Conservation (phyloP, 2,329 filamentous ascomycete genomes). For the Colletotrichum australisinense region DNA sequence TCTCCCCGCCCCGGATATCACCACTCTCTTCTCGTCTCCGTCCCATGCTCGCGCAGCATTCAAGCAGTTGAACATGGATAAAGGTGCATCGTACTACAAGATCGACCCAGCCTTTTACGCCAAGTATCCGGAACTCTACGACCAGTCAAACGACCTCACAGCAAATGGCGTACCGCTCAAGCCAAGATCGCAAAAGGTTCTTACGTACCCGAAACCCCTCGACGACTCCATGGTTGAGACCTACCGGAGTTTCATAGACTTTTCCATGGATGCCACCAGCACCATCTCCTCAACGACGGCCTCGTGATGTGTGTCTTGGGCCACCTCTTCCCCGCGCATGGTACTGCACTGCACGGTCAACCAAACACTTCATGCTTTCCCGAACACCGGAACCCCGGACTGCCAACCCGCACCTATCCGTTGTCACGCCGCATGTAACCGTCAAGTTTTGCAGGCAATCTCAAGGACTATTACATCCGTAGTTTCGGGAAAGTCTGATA, state of each 20-base stretch:
- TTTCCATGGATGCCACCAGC: slow-evolving; percentile 42
- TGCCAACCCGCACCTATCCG: slow-evolving; percentile 15
- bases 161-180: slow-evolving; percentile 44
- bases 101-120: slow-evolving; percentile 46
- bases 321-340: not conserved
- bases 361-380: not conserved
- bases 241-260: slow-evolving; percentile 47
- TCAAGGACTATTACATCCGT: slow-evolving; percentile 1
- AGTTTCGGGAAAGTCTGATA: not conserved
- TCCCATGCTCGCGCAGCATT: slow-evolving; percentile 42
- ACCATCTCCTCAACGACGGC: slow-evolving; percentile 36
- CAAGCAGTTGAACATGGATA: slow-evolving; percentile 44
- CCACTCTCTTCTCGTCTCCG: slow-evolving; percentile 39
- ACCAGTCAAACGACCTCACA: slow-evolving; percentile 40
- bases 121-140: slow-evolving; percentile 46
- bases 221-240: slow-evolving; percentile 43
- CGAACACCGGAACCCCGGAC: not conserved
- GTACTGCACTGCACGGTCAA: slow-evolving; percentile 29
- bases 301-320: slow-evolving; percentile 9
- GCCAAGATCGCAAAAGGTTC: slow-evolving; percentile 38
- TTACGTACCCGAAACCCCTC: slow-evolving; percentile 45
- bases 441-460: not conserved
- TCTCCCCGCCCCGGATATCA: slow-evolving; percentile 41
- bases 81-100: slow-evolving; percentile 46
- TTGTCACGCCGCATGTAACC: slow-evolving; percentile 15